Conservation (phyloP, 805 yeast genomes). For the Ogataea paraovalis region DNA sequence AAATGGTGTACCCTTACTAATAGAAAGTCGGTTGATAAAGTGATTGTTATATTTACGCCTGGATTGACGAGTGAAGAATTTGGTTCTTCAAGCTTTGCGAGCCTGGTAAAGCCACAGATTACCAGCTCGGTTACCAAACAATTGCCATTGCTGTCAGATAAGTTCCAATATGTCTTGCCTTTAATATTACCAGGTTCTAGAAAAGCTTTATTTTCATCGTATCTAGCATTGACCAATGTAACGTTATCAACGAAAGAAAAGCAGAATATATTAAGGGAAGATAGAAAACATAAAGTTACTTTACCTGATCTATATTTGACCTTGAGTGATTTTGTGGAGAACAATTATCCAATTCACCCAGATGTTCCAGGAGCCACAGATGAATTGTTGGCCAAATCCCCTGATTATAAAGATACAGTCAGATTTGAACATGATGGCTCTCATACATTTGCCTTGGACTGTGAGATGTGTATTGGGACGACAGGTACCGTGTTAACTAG, state of each 20-base stretch:
- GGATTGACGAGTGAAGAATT: slow-evolving; percentile 54
- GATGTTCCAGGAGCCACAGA: slow-evolving; percentile 22
- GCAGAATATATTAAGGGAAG: slow-evolving; percentile 32
- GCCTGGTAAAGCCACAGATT: slow-evolving; percentile 9
- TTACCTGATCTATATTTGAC: slow-evolving; percentile 53
- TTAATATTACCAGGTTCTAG: slow-evolving; percentile 64
- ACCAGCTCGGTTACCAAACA: slow-evolving; percentile 11
- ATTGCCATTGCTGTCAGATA: slow-evolving; percentile 33
- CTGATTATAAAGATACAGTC: slow-evolving; percentile 53
- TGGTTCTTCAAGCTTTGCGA: slow-evolving; percentile 24
- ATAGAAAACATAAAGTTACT: slow-evolving; percentile 36
- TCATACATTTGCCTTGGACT: slow-evolving; percentile 76
- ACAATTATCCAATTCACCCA: slow-evolving; percentile 57
- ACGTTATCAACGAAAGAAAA: slow-evolving; percentile 57
- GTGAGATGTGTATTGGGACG: slow-evolving; percentile 82
- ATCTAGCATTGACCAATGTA: slow-evolving; percentile 50
- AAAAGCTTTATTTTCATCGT: slow-evolving; percentile 48
- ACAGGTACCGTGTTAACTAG: slow-evolving; percentile 69
- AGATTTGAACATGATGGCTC: slow-evolving; percentile 54
- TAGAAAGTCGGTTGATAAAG: slow-evolving; percentile 43
- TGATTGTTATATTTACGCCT: slow-evolving; percentile 58
- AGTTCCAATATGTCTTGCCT: slow-evolving; percentile 44
- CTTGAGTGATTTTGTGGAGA: slow-evolving; percentile 41
- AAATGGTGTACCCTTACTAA: slow-evolving; percentile 49
- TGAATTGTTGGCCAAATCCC: slow-evolving; percentile 15